Conservation (phyloP, 805 yeast species). For the Wickerhamomyces ciferrii region DNA sequence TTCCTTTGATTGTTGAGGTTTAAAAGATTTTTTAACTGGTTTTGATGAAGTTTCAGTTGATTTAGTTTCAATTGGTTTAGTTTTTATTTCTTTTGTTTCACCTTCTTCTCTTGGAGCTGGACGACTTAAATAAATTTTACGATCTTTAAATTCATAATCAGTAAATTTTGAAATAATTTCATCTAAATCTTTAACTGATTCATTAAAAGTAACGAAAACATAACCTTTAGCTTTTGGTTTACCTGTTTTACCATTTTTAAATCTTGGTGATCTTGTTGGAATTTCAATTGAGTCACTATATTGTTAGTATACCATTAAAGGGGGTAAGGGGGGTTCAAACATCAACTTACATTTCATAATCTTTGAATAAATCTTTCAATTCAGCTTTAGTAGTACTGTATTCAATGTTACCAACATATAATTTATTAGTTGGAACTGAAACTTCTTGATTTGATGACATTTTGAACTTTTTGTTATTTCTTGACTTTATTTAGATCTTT, state of each 20-base stretch:
- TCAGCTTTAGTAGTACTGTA: conserved; percentile 57
- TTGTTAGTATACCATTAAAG: background rate
- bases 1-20: conserved; percentile 18
- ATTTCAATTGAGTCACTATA: conserved; percentile 37
- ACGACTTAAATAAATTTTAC: conserved; percentile 45
- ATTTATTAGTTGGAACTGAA: conserved; percentile 32
- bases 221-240: conserved; percentile 44
- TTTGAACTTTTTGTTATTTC: background rate
- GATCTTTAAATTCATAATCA: conserved; percentile 37
- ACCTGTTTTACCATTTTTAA: conserved; percentile 28
- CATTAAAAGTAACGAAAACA: conserved; percentile 51
- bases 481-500: background rate
- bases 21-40: conserved; percentile 1
- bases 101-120: conserved; percentile 38
- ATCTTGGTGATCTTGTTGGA: conserved; percentile 38
- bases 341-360: conserved; percentile 31
- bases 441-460: background rate
- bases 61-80: background rate
- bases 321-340: no score
- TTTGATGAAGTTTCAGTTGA: background rate
- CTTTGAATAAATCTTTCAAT: conserved; percentile 43
- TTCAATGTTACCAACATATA: conserved; percentile 59
- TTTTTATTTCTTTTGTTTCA: no score
- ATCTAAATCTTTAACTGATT: conserved; percentile 36
- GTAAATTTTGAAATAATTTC: conserved; percentile 36